Percentiles rank a stretch among this genome's conserved stretches.
Evolutionary conservation across 208 protist genomes (phyloP).

Genomic region (Vickermania ingenoplastis): DNA sequence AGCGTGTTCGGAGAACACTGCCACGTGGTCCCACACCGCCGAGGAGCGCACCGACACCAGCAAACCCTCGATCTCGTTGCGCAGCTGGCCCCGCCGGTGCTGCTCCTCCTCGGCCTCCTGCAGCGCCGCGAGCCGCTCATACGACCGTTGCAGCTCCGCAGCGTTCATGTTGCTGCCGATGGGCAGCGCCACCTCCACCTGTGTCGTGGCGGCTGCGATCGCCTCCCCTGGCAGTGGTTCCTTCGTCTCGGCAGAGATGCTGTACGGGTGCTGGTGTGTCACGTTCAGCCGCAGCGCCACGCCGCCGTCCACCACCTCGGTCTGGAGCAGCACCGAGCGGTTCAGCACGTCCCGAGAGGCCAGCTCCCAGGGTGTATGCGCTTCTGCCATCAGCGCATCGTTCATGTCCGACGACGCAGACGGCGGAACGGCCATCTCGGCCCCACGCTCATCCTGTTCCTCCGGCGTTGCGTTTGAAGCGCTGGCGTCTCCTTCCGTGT

Average conservation of each 20-base stretch:
- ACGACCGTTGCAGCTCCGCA: constrained; percentile 18
- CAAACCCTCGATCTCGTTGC: constrained; percentile 56
- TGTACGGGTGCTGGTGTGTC: not conserved
- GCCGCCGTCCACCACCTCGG: not conserved
- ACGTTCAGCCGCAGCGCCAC: not conserved
- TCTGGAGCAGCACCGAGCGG: not conserved
- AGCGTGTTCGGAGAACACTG: constrained; percentile 6
- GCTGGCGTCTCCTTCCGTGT: not conserved
- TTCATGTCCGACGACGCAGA: not conserved
- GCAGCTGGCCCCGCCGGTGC: constrained; percentile 31
- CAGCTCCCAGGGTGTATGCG: not conserved
- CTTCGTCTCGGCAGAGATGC: not conserved
- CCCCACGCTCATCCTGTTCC: not conserved
- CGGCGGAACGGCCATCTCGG: not conserved
- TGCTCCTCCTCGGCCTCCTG: constrained; percentile 38
- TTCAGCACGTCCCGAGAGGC: not conserved
- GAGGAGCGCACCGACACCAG: constrained; percentile 39
- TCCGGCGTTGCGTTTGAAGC: not conserved
- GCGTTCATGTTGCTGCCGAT: constrained; percentile 24
- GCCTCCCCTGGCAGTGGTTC: not conserved
- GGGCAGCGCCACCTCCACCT: not conserved
- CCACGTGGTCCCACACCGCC: constrained; percentile 19
- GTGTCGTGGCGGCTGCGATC: not conserved
- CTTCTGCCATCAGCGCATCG: not conserved
- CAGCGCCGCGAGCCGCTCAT: constrained; percentile 23